Base-by-base conservation (phyloP, 352 stramenopile species). In the Sclerospora graminicola region DNA sequence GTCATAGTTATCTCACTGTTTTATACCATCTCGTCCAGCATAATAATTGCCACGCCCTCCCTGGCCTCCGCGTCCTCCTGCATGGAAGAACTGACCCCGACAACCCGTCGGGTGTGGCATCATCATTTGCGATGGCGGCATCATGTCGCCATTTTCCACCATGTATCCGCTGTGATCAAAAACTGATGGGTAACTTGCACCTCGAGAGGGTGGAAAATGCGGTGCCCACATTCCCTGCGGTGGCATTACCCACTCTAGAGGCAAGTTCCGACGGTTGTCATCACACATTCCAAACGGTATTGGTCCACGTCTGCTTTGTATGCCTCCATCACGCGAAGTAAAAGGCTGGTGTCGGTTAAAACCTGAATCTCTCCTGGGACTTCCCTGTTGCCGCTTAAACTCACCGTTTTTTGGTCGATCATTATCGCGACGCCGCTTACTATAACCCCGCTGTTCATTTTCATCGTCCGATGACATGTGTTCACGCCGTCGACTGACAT, bases 231-330 rank as follows among this genome's bases (percentile, higher is more conserved):
- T n/a, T n/a, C n/a, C n/a, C n/a, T n/a, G n/a, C n/a, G n/a, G n/a
- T n/a, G n/a, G 73, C 70, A 86, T 84, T 8, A 60, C 66, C 73
- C 73, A 86, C 45, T 86, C 73, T 0, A 67, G 65, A 20, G 68
- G 65, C 28, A 71, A 82, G 45, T 84, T 82, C 41, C 70, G 64
- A 39, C 66, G 71, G 2, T 68, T 63, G 16, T 79, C 66, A 18
- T 52, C 64, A 15, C 60, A 54, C 51, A 69, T 72, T 26, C 57
- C n/a, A n/a, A n/a, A n/a, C n/a, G n/a, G n/a, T n/a, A n/a, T n/a
- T n/a, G n/a, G n/a, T n/a, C n/a, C n/a, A n/a, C n/a, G n/a, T n/a
- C n/a, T n/a, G n/a, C n/a, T n/a, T n/a, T n/a, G n/a, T n/a, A n/a
- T n/a, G n/a, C 24, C 46, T 26, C 32, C 47, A n/a, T 69, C 60